A percentile compares a stretch with the other conserved stretches of the same genome.
Evolutionary conservation across 495 filamentous ascomycete species (phyloP).

Genomic region (Hypoxylon lienhwacheense): DNA sequence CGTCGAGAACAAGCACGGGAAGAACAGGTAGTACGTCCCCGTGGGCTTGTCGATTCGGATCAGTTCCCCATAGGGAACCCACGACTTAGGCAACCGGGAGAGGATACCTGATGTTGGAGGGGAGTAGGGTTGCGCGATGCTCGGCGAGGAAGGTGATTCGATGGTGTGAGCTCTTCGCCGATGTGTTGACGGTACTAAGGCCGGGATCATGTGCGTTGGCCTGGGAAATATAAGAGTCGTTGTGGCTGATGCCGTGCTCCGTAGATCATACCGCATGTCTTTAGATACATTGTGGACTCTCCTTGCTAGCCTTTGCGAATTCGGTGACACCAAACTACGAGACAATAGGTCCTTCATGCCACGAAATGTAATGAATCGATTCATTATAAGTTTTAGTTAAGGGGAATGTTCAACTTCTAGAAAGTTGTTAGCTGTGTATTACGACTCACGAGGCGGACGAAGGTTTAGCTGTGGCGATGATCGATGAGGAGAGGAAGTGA

Average conservation of each 20-base stretch:
- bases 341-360: constrained; percentile 1
- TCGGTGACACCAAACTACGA: neutral
- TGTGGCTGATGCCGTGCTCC: neutral
- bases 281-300: constrained; percentile 9
- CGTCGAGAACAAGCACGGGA: constrained; percentile 92
- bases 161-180: constrained; percentile 31
- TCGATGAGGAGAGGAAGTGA: neutral
- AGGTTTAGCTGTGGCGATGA: neutral
- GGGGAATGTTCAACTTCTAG: neutral
- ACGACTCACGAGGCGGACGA: neutral
- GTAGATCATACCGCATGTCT: neutral
- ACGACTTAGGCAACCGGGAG: constrained; percentile 70
- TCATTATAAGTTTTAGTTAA: constrained; percentile 17
- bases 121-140: constrained; percentile 51
- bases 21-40: constrained; percentile 93
- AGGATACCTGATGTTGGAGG: constrained; percentile 76
- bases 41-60: constrained; percentile 91
- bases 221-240: constrained; percentile 29
- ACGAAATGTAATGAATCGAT: constrained; percentile 2
- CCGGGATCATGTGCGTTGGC: constrained; percentile 26
- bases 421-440: constrained; percentile 8
- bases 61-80: constrained; percentile 93
- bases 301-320: constrained; percentile 5
- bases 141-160: constrained; percentile 22
- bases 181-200: neutral